phyloP scores from a whole-genome alignment of 306 rosid genomes.

The Biancaea sappan region DNA sequence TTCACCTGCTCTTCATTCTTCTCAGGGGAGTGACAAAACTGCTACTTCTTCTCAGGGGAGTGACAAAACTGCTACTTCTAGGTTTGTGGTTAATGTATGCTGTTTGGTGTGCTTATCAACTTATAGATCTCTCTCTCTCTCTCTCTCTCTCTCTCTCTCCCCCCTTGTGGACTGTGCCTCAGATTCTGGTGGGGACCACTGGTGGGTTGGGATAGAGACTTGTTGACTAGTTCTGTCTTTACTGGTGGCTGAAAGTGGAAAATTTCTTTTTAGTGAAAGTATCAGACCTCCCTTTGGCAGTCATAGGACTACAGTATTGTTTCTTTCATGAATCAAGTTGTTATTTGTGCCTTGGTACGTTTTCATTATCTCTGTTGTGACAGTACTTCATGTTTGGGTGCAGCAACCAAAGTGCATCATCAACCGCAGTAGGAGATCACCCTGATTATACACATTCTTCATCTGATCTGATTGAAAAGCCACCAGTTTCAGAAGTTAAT shows the following conservation, averaged over 20 bases:
- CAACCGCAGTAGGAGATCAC: slow-evolving; percentile 33
- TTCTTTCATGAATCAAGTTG: not conserved
- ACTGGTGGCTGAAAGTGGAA: not conserved
- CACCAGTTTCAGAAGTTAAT: slow-evolving; percentile 36
- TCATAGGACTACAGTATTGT: not conserved
- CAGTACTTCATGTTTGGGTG: slow-evolving; percentile 12
- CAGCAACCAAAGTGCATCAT: slow-evolving; percentile 38
- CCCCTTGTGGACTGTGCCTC: not conserved
- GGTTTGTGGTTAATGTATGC: slow-evolving; percentile 58
- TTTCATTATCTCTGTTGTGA: not conserved
- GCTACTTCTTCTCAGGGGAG: slow-evolving; percentile 46
- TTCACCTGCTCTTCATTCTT: slow-evolving; percentile 43
- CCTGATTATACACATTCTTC: slow-evolving; percentile 38
- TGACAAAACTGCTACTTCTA: slow-evolving; percentile 45
- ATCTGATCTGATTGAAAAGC: slow-evolving; percentile 30
- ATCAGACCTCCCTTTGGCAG: not conserved
- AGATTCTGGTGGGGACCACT: not conserved
- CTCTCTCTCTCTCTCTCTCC: not conserved
- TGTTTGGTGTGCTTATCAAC: not conserved
- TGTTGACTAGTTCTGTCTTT: not conserved
- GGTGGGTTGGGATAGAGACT: slow-evolving; percentile 3
- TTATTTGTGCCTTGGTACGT: slow-evolving; percentile 9
- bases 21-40: slow-evolving; percentile 43
- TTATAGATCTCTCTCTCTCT: not conserved
- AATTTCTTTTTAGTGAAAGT: not conserved